Conservation (phyloP, 78 protist species). For the Kipferlia bialata region DNA sequence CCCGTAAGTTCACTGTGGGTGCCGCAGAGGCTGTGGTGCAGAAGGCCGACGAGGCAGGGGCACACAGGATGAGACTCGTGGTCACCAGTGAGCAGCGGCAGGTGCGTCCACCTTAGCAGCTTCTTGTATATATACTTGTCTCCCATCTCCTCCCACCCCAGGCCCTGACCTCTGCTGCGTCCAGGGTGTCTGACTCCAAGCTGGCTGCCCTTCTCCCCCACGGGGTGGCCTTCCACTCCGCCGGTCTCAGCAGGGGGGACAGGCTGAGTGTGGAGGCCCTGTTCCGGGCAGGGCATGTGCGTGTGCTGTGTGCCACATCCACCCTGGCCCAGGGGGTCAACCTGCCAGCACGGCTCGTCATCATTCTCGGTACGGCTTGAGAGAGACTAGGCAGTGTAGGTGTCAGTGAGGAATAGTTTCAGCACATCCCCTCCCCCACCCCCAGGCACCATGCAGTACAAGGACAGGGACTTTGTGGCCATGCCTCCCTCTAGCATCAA, state of each 20-base stretch:
- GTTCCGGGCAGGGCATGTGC: not conserved
- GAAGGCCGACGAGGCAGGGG: not conserved
- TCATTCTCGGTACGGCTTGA: slow-evolving; percentile 40
- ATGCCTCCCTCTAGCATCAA: no score
- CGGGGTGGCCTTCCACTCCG: slow-evolving; percentile 40
- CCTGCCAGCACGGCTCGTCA: slow-evolving; percentile 45
- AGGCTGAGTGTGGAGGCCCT: slow-evolving; percentile 13
- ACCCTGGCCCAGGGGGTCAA: slow-evolving; percentile 50
- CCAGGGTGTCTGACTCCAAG: not conserved
- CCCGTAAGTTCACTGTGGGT: slow-evolving; percentile 16
- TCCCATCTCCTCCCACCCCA: no score
- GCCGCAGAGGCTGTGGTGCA: slow-evolving; percentile 8
- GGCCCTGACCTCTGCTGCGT: not conserved
- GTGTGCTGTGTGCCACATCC: slow-evolving; percentile 32
- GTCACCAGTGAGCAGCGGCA: no score
- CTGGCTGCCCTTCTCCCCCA: not conserved
- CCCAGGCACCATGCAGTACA: slow-evolving; percentile 8
- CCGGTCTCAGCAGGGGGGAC: slow-evolving; percentile 23
- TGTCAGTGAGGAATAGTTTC: no score
- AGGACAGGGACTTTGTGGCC: not conserved
- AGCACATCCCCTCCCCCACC: no score
- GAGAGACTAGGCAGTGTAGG: no score
- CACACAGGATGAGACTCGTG: no score
- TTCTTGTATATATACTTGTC: no score
- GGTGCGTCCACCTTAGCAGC: no score